Evolutionary conservation across 2,329 filamentous ascomycete species (phyloP).

Genomic region (Colletotrichum lupini): DNA sequence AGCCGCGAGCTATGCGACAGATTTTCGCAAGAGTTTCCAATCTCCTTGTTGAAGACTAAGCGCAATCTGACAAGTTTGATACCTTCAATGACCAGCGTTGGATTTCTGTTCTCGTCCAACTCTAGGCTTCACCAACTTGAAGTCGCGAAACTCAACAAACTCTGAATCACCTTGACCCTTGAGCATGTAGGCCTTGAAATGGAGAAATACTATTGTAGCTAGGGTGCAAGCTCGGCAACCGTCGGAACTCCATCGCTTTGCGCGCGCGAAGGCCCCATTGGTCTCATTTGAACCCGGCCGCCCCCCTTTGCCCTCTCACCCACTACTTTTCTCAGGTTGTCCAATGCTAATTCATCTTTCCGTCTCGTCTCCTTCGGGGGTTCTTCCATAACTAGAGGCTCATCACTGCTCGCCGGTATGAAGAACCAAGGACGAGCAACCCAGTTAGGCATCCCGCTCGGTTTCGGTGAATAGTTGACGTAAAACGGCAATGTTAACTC

Average conservation of each 20-base stretch:
- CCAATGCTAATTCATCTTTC: background rate
- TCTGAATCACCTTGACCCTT: background rate
- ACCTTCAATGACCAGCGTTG: background rate
- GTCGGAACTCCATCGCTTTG: background rate
- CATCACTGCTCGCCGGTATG: background rate
- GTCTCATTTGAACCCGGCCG: background rate
- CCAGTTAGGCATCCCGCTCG: background rate
- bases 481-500: conserved; percentile 8
- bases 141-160: background rate
- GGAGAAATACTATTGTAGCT: background rate
- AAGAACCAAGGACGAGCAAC: conserved; percentile 8
- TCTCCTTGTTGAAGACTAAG: background rate
- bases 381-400: background rate
- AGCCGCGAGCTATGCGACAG: background rate
- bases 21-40: background rate
- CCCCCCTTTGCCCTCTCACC: background rate
- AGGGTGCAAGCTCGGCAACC: background rate
- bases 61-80: background rate
- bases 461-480: conserved; percentile 7
- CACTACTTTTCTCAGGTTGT: background rate
- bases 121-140: background rate
- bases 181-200: background rate
- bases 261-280: too few relatives aligned
- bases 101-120: background rate
- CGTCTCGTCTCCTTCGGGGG: background rate